Percentiles rank a stretch among this genome's conserved stretches.
Evolutionary conservation across 2,329 filamentous ascomycete species (phyloP).

Genomic region (Pezicula radicicola): DNA sequence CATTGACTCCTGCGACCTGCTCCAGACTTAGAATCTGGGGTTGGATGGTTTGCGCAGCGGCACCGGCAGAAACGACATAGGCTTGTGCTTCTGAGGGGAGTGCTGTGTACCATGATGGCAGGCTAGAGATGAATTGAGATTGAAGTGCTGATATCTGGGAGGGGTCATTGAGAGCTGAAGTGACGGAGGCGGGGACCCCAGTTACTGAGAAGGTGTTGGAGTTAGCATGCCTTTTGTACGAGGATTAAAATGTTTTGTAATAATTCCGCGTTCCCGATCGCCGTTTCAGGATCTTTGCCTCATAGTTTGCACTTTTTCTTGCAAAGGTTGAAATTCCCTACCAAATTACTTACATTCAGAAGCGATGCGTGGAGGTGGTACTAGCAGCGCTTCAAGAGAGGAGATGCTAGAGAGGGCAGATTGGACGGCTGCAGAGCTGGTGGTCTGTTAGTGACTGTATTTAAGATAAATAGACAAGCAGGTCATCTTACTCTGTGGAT

Average conservation of each 20-base stretch:
- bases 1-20: neutral
- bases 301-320: too few relatives aligned
- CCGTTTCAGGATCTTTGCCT: too few relatives aligned
- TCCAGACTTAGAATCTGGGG: constrained; percentile 4
- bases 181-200: constrained; percentile 6
- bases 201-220: constrained; percentile 5
- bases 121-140: neutral
- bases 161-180: constrained; percentile 4
- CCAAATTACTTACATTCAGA: neutral
- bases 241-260: neutral
- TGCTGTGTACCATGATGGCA: constrained; percentile 5
- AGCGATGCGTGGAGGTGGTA: constrained; percentile 5
- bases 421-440: neutral
- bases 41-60: neutral
- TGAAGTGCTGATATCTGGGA: constrained; percentile 3
- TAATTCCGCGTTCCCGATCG: too few relatives aligned
- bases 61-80: neutral
- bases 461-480: neutral
- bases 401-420: constrained; percentile 4
- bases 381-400: constrained; percentile 2
- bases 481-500: too few relatives aligned
- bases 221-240: neutral
- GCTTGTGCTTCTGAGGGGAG: constrained; percentile 7
- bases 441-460: neutral
- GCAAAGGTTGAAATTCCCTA: too few relatives aligned